phyloP scores from a whole-genome alignment of 2,329 filamentous ascomycete species.

The Fusarium compactum region DNA sequence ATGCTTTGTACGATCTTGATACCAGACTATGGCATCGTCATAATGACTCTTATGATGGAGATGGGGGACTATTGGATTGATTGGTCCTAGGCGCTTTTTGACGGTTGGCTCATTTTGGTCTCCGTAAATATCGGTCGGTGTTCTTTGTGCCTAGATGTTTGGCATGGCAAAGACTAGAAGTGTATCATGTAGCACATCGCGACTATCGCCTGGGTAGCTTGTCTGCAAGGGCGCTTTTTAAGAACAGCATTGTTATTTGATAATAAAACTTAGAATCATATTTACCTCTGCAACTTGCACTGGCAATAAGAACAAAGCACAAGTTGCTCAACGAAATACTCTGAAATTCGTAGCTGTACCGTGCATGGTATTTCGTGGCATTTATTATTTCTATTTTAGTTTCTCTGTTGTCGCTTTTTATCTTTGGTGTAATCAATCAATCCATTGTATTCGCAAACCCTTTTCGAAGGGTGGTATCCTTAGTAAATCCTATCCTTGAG shows the following conservation, averaged over 20 bases:
- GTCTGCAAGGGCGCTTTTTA: neutral
- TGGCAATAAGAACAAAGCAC: neutral
- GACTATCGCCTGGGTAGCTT: neutral
- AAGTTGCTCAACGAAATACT: neutral
- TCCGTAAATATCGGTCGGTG: conserved; percentile 30
- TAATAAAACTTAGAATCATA: neutral
- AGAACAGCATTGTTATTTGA: neutral
- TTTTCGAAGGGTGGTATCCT: conserved; percentile 33
- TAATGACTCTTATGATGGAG: conserved; percentile 45
- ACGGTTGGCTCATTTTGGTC: conserved; percentile 31
- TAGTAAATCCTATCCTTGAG: conserved; percentile 11
- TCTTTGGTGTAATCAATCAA: conserved; percentile 12
- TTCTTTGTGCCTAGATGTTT: conserved; percentile 20
- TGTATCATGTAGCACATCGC: neutral
- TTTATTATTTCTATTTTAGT: conserved; percentile 14
- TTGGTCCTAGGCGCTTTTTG: conserved; percentile 39
- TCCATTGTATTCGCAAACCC: conserved; percentile 21
- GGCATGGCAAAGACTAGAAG: neutral
- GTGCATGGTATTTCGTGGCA: neutral
- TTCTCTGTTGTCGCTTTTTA: conserved; percentile 5
- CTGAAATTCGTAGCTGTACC: neutral
- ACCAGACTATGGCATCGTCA: conserved; percentile 46
- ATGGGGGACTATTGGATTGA: conserved; percentile 29
- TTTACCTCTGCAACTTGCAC: neutral
- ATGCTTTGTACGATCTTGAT: conserved; percentile 49